A percentile compares a stretch with the other conserved stretches of the same genome.
These are phyloP conservation scores for Serendipita sp. DNA, from an alignment of 768 basidiomycete species.

Conservation along the genomic window DNA sequence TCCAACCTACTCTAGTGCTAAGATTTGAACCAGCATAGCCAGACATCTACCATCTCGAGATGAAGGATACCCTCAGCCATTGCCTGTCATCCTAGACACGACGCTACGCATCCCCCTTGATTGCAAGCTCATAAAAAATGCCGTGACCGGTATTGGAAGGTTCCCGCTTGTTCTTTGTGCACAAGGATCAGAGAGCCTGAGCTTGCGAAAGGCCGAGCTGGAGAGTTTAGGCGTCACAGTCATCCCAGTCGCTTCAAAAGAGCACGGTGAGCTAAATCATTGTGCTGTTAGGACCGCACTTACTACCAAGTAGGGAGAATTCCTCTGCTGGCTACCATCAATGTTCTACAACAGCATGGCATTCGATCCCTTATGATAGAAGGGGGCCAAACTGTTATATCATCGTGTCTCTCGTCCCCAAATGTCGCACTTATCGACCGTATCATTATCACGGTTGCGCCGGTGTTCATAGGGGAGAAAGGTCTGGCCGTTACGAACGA, in stretches of 20 bases:
- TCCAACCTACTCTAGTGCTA: constrained; percentile 20
- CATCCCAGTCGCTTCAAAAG: constrained; percentile 28
- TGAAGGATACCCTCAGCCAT: constrained; percentile 30
- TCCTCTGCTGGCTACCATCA: constrained; percentile 34
- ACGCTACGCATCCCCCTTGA: constrained; percentile 44
- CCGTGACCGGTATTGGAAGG: constrained; percentile 36
- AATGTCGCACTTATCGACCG: constrained; percentile 37
- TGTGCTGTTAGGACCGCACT: constrained; percentile 2
- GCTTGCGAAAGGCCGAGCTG: constrained; percentile 27
- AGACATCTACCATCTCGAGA: constrained; percentile 15
- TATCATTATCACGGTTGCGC: constrained; percentile 74
- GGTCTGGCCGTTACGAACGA: neutral
- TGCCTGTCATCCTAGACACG: constrained; percentile 73
- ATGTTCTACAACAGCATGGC: constrained; percentile 34
- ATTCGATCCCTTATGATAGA: constrained; percentile 84
- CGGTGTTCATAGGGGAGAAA: constrained; percentile 17
- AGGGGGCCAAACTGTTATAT: constrained; percentile 75
- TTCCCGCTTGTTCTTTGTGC: constrained; percentile 61
- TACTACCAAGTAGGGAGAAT: constrained; percentile 21
- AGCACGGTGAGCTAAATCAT: constrained; percentile 20
- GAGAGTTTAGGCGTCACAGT: constrained; percentile 52
- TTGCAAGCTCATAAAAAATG: constrained; percentile 60
- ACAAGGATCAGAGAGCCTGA: constrained; percentile 17
- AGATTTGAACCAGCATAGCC: constrained; percentile 7
- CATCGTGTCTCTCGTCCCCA: constrained; percentile 37